Evolutionary conservation across 768 basidiomycete genomes (phyloP).

Genomic region (Pisolithus microcarpus): DNA sequence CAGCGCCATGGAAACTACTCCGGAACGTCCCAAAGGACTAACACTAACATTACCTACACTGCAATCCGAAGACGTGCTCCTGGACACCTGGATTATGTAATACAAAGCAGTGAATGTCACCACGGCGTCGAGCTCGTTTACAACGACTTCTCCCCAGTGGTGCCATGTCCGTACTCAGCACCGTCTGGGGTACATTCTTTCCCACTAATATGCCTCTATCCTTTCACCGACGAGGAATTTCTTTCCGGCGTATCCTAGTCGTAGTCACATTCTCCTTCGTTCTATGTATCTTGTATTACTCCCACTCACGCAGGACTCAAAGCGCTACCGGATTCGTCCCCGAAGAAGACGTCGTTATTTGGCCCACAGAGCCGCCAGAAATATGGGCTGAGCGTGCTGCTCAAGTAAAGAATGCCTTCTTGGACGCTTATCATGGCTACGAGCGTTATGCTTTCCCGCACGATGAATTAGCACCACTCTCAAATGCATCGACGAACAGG

Average conservation of each 20-base stretch:
- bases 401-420: constrained; percentile 54
- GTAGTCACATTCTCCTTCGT: constrained; percentile 8
- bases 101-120: background rate
- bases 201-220: background rate
- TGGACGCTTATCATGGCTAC: constrained; percentile 64
- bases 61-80: too few relatives aligned
- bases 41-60: too few relatives aligned
- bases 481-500: constrained; percentile 44
- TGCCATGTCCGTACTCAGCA: constrained; percentile 5
- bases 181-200: background rate
- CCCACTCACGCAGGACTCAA: background rate
- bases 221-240: constrained; percentile 11
- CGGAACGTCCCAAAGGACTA: too few relatives aligned
- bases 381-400: constrained; percentile 48
- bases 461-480: constrained; percentile 56
- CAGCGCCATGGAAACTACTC: too few relatives aligned
- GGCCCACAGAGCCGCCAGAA: constrained; percentile 23
- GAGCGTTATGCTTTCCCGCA: constrained; percentile 51
- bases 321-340: background rate
- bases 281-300: constrained; percentile 16
- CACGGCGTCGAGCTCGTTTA: too few relatives aligned
- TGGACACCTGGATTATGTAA: too few relatives aligned
- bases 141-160: background rate
- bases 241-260: constrained; percentile 19
- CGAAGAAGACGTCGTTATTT: constrained; percentile 12